Conservation (phyloP, 2,329 filamentous ascomycete genomes). For the Cytospora paraplurivora region DNA sequence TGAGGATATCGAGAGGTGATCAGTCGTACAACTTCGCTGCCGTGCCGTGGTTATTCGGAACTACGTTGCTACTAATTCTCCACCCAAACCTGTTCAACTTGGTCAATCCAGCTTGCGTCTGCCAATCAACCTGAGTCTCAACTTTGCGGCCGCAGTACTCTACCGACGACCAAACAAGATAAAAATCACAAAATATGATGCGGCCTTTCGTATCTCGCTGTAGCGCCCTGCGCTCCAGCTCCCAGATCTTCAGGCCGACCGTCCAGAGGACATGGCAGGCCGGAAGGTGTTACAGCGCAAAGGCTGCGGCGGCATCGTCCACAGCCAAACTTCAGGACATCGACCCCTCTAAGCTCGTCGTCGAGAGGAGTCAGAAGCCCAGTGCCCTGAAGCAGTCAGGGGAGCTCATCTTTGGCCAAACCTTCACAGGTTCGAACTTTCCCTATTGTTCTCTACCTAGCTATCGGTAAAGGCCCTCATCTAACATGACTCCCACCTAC, state of each 20-base stretch:
- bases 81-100: too few species aligned
- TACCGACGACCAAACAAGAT: background rate
- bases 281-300: constrained; percentile 53
- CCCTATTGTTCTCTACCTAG: background rate
- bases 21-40: too few species aligned
- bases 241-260: constrained; percentile 38
- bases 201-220: constrained; percentile 48
- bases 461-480: background rate
- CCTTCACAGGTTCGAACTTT: constrained; percentile 74
- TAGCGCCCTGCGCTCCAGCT: constrained; percentile 40
- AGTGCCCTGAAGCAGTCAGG: constrained; percentile 74
- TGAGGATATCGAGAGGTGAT: too few species aligned
- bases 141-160: constrained; percentile 8
- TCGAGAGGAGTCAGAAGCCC: constrained; percentile 75
- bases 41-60: too few species aligned
- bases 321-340: constrained; percentile 63
- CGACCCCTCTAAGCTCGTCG: constrained; percentile 73
- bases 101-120: background rate
- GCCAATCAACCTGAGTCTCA: constrained; percentile 11
- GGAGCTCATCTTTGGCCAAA: constrained; percentile 85
- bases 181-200: constrained; percentile 44
- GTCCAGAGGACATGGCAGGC: constrained; percentile 37
- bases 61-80: too few species aligned
- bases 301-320: constrained; percentile 53
- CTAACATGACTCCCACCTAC: constrained; percentile 20